Evolutionary conservation across 768 basidiomycete species (phyloP).

Genomic region (Amanita molliuscula): DNA sequence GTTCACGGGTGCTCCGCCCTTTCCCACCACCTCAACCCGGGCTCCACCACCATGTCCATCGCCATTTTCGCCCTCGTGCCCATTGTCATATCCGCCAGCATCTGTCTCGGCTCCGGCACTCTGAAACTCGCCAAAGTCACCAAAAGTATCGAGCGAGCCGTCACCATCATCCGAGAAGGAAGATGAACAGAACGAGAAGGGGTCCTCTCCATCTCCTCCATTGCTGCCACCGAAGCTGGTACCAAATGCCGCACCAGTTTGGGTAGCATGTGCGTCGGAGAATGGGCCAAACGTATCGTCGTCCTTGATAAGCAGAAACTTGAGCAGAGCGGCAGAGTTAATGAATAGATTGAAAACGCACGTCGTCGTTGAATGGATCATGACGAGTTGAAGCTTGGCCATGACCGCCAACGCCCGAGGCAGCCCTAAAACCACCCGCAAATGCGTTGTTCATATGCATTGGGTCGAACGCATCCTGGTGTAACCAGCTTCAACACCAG

Average conservation of each 20-base stretch:
- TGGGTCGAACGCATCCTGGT: constrained; percentile 45
- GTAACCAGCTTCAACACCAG: not conserved
- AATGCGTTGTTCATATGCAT: constrained; percentile 14
- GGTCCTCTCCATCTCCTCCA: constrained; percentile 19
- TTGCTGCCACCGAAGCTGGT: constrained; percentile 6
- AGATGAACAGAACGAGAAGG: constrained; percentile 50
- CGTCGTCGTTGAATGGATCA: constrained; percentile 52
- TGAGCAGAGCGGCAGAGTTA: not conserved
- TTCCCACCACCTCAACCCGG: constrained; percentile 16
- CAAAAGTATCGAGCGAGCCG: constrained; percentile 62
- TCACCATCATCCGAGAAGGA: constrained; percentile 59
- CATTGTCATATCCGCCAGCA: not conserved
- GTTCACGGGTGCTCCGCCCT: constrained; percentile 22
- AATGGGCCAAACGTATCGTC: constrained; percentile 76
- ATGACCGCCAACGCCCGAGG: not conserved
- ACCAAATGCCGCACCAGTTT: constrained; percentile 1
- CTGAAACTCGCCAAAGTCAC: constrained; percentile 77
- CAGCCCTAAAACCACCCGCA: not conserved
- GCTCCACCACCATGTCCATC: not conserved
- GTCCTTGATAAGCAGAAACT: not conserved
- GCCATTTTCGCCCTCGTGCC: not conserved
- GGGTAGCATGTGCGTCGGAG: constrained; percentile 48
- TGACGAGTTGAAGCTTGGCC: constrained; percentile 24
- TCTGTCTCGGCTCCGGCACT: constrained; percentile 20
- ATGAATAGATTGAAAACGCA: constrained; percentile 16